phyloP scores from a whole-genome alignment of 2,329 filamentous ascomycete species.

The Sphaerulina vaccinii region DNA sequence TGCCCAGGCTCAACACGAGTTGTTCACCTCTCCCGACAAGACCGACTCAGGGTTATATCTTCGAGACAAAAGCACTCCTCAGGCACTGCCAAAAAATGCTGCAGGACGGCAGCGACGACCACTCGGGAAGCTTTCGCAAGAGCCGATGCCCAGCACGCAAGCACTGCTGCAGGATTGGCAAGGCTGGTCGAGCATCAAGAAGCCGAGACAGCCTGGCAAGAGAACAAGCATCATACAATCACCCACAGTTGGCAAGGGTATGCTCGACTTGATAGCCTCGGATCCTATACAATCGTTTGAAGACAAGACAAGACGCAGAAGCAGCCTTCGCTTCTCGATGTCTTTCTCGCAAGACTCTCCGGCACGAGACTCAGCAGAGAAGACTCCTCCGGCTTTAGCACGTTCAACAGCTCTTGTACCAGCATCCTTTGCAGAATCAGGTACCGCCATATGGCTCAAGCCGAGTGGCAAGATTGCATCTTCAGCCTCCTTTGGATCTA shows the following conservation, averaged over 20 bases:
- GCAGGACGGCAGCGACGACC: constrained; percentile 28
- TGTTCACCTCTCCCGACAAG: constrained; percentile 34
- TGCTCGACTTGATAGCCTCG: constrained; percentile 1
- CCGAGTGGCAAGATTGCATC: constrained; percentile 17
- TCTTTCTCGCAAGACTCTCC: constrained; percentile 22
- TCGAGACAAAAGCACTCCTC: constrained; percentile 30
- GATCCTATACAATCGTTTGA: constrained; percentile 3
- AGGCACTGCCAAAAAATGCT: constrained; percentile 33
- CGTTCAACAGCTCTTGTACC: constrained; percentile 8
- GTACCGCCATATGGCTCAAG: background rate
- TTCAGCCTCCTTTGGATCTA: constrained; percentile 10
- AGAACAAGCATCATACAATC: constrained; percentile 16
- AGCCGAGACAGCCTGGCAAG: constrained; percentile 25
- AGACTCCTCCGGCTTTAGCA: constrained; percentile 1
- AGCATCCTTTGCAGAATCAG: background rate
- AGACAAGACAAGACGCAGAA: constrained; percentile 19
- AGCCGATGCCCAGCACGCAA: constrained; percentile 43
- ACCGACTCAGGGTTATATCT: constrained; percentile 12
- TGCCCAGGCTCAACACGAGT: constrained; percentile 32
- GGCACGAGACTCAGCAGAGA: background rate
- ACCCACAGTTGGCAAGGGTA: constrained; percentile 17
- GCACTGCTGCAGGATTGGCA: constrained; percentile 43
- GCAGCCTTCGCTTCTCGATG: constrained; percentile 29
- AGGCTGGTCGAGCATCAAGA: constrained; percentile 46
- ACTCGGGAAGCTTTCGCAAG: constrained; percentile 26